phyloP scores from a whole-genome alignment of 805 yeast genomes.

The Hanseniaspora nectarophila region DNA sequence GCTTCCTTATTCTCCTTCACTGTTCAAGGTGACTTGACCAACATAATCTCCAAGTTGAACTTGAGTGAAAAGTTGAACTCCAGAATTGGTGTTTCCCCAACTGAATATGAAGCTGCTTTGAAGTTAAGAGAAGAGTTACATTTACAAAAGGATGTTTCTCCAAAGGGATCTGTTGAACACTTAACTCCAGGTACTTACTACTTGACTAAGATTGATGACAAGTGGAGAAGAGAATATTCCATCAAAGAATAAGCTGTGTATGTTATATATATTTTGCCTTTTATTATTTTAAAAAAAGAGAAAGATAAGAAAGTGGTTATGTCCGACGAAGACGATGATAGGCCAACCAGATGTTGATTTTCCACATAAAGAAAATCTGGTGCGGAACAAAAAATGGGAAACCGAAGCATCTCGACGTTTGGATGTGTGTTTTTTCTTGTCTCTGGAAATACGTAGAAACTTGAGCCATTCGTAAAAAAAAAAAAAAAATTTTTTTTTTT shows the following conservation, averaged over 20 bases:
- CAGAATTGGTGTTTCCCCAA: constrained; percentile 61
- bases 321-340: too few species aligned
- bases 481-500: too few species aligned
- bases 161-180: constrained; percentile 65
- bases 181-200: constrained; percentile 71
- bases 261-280: too few species aligned
- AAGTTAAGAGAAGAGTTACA: constrained; percentile 82
- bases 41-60: constrained; percentile 53
- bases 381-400: too few species aligned
- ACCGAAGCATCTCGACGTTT: too few species aligned
- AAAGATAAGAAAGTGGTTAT: too few species aligned
- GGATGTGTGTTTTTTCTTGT: too few species aligned
- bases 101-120: constrained; percentile 69
- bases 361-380: constrained; percentile 1
- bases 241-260: constrained; percentile 49
- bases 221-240: constrained; percentile 71
- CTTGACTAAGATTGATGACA: constrained; percentile 72
- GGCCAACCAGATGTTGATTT: too few species aligned
- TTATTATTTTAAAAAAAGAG: too few species aligned
- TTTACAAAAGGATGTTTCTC: constrained; percentile 64
- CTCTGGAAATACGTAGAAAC: too few species aligned
- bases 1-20: constrained; percentile 70
- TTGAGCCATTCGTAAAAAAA: too few species aligned
- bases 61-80: constrained; percentile 53
- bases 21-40: constrained; percentile 68